A percentile compares a stretch with the other conserved stretches of the same genome.
Conservation (phyloP, 495 filamentous ascomycete species). For the Penicillium herquei region DNA sequence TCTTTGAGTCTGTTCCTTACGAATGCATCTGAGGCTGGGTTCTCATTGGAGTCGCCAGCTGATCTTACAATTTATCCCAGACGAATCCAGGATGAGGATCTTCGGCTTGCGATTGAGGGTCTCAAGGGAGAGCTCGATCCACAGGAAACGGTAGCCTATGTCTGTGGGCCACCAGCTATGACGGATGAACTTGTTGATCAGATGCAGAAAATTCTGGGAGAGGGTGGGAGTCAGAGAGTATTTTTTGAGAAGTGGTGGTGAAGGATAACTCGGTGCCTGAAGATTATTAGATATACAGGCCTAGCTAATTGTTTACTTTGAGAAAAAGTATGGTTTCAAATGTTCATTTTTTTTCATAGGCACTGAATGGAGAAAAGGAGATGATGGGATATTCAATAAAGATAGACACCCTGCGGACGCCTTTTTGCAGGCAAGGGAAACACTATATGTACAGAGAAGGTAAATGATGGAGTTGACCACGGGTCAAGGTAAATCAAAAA, state of each 20-base stretch:
- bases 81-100: slow-evolving; percentile 52
- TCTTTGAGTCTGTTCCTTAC: slow-evolving; percentile 43
- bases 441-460: slow-evolving; percentile 27
- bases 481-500: slow-evolving; percentile 6
- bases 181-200: slow-evolving; percentile 73
- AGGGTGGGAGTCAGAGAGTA: slow-evolving; percentile 53
- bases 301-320: too few species aligned
- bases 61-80: slow-evolving; percentile 41
- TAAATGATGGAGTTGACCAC: not conserved
- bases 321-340: not conserved
- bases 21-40: slow-evolving; percentile 12
- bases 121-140: slow-evolving; percentile 35
- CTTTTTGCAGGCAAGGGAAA: slow-evolving; percentile 22
- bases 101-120: slow-evolving; percentile 45
- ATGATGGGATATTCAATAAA: slow-evolving; percentile 20
- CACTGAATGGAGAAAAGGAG: not conserved
- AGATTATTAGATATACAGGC: too few species aligned
- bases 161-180: slow-evolving; percentile 79
- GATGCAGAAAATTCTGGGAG: slow-evolving; percentile 47
- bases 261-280: not conserved
- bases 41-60: slow-evolving; percentile 8
- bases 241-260: slow-evolving; percentile 91
- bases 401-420: slow-evolving; percentile 22
- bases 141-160: slow-evolving; percentile 60
- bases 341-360: not conserved